Evolutionary conservation across 2,329 filamentous ascomycete species (phyloP), one percentile per base, ranked within the genome.

Genomic region (Dryadomyces sulphureus): DNA sequence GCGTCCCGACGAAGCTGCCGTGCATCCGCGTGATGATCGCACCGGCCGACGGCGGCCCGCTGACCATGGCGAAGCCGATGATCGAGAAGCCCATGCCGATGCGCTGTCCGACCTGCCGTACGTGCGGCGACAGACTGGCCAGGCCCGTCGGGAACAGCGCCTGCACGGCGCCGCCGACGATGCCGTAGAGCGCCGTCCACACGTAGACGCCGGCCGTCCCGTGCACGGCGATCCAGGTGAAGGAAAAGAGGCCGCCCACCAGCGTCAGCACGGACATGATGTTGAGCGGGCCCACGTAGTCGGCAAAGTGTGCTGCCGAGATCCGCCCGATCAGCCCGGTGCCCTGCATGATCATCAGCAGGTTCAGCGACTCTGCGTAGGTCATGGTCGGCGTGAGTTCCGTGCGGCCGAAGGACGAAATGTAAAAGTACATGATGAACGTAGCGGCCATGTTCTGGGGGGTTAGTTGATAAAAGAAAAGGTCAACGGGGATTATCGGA

Each of bases 21-120:
- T 60, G 51, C 21, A 64, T 61, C 11, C 54, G 58, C 49, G 69
- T 56, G 20, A 77, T 63, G 51, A 77, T 55, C 3, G 66, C 68
- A 3, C 73, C 73, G 2, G 66, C 70, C 48, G 76, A 71, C 0
- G 73, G 71, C 5, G 72, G 67, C 0, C 74, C 73, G 3, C 68
- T 73, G 43, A 77, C 56, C 3, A 65, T 66, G 1, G 72, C 69
- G 44, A 77, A 64, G n/a, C 65, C 67, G 17, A 75, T 65, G 46
- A 55, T 43, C 20, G 46, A 66, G 43, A 77, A 67, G 5, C 69
- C 64, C 68, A 75, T 72, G 1, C 73, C 73, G 59, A 75, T 71
- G n/a, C 72, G 60, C n/a, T 71, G 66, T 0, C 73, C 73, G 5
- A 62, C 61, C 56, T 72, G 75, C 49, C 65, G 66, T 48, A 73